Conservation (phyloP, 2,329 filamentous ascomycete genomes). For the Huntiella decipiens region DNA sequence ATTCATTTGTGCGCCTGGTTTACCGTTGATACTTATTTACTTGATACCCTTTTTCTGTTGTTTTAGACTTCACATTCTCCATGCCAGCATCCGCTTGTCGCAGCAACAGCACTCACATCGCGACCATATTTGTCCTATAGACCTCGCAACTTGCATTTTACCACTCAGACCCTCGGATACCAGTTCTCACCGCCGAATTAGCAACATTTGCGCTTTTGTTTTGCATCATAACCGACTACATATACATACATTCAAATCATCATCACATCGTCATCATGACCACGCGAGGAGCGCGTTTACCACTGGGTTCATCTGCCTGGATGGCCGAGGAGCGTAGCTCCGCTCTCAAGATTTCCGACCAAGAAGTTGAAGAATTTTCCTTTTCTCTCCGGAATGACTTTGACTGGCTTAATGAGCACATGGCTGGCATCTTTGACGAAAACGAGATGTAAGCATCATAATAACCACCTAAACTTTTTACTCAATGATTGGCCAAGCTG, state of each 20-base stretch:
- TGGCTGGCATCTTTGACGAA: conserved; percentile 79
- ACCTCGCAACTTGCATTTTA: no score
- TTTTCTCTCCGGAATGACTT: conserved; percentile 86
- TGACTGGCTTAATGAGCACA: conserved; percentile 97
- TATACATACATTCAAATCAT: conserved; percentile 8
- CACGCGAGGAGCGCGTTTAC: conserved; percentile 38
- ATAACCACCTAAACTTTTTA: neutral
- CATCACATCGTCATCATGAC: conserved; percentile 15
- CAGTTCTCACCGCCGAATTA: neutral
- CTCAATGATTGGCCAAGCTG: neutral
- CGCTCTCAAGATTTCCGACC: conserved; percentile 52
- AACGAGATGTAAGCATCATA: conserved; percentile 50
- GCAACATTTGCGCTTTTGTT: no score
- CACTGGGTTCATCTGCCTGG: conserved; percentile 73
- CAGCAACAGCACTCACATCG: no score
- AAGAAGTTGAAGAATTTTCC: conserved; percentile 82
- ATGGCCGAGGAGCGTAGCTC: conserved; percentile 67
- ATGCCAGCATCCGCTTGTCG: no score
- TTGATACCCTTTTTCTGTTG: no score
- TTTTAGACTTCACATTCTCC: no score
- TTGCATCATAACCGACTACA: neutral
- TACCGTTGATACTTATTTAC: no score
- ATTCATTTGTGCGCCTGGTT: no score
- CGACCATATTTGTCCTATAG: no score
- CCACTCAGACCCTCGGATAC: no score